These are phyloP conservation scores for Acacia confusa DNA, from an alignment of 306 rosid species.

Conservation along the genomic window DNA sequence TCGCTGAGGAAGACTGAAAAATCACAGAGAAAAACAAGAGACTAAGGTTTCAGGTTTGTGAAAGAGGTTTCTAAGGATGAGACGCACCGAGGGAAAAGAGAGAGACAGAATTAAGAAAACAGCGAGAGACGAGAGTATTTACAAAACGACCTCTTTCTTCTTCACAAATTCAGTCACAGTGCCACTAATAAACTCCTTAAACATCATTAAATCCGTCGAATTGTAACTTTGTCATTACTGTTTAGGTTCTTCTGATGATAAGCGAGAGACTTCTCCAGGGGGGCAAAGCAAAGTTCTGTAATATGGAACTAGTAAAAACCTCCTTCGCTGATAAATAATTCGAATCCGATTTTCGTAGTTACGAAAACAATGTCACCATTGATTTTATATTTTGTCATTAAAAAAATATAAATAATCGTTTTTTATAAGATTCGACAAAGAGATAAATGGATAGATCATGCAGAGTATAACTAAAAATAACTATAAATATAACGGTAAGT, in stretches of 20 bases:
- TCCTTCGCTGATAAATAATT: not conserved
- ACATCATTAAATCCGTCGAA: not conserved
- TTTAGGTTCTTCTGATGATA: not conserved
- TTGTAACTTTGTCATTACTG: not conserved
- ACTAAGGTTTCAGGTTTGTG: not conserved
- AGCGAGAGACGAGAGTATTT: not conserved
- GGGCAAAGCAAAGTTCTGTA: not conserved
- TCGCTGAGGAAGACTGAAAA: not conserved
- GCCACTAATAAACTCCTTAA: not conserved
- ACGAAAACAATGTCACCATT: too few species aligned
- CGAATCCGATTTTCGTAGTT: not conserved
- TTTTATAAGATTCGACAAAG: not conserved
- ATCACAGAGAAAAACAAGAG: not conserved
- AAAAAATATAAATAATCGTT: not conserved
- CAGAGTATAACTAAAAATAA: too few species aligned
- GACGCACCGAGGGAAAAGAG: not conserved
- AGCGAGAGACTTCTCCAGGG: not conserved
- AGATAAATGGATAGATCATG: not conserved
- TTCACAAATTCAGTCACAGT: not conserved
- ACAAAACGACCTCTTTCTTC: not conserved
- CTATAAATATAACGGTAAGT: not conserved
- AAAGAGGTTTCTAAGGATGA: not conserved
- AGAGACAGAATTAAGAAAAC: not conserved
- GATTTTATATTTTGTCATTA: too few species aligned
- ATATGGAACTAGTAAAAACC: not conserved